Evolutionary conservation across 2,329 filamentous ascomycete genomes (phyloP), one percentile per base, ranked within the genome.

Genomic region (Nigrograna mackinnonii): DNA sequence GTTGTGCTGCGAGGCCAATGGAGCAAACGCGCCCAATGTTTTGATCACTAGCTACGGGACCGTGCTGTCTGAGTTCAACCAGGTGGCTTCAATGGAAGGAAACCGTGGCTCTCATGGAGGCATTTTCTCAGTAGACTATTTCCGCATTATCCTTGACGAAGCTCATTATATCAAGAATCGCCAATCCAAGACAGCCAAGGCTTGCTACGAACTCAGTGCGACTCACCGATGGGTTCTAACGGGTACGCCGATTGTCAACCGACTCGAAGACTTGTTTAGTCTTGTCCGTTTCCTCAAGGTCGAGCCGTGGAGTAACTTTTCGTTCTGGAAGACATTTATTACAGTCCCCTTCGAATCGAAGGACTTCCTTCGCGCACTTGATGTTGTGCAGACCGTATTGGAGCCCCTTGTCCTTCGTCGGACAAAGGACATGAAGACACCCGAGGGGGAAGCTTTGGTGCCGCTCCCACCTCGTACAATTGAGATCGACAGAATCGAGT

Each of bases 281-380:
- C 73, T 99, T 26, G 89, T 97, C 11, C 84, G 89, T 3, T 99
- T 97, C 70, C 74, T 99, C 9, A 85, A 89, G 43, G 94, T 99
- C 4, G 92, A 97, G 64, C 94, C 94, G 0, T 99, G 94, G 94
- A 94, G 87, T 60, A 97, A 97, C 66, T 99, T 99, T 67, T 96
- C 91, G 0, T 99, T 96, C 71, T 99, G 94, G 94, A 91, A 91
- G 64, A 97, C 94, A 0, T 99, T 99, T 66, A 97, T 99, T 61
- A 99, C 94, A 0, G 86, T 95, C 1, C 94, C 94, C 0, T 99
- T 99, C 52, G 94, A 99, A 67, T 92, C 90, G 0, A 94, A 94
- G 54, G 88, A 99, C 50, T 96, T 95, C 62, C 83, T 96, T 54
- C 85, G 91, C 4, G 94, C 94, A 1, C 77, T 99, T 6, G 94